A percentile compares a stretch with the other conserved stretches of the same genome.
These are phyloP conservation scores for Coniella vitis DNA, from an alignment of 2,329 filamentous ascomycete genomes.

Conservation along the genomic window DNA sequence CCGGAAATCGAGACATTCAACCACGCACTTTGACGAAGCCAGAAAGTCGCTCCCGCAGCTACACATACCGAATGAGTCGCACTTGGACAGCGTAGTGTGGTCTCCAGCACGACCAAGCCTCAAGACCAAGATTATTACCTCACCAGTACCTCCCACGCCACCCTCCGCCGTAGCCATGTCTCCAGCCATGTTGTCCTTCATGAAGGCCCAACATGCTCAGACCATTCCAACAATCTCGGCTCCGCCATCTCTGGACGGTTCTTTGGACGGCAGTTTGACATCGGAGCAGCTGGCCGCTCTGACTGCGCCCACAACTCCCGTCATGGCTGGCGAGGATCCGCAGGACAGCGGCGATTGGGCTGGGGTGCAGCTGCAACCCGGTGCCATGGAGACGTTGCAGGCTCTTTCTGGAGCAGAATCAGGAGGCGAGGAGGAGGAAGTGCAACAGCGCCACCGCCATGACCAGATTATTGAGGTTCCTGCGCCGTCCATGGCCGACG, in stretches of 20 bases:
- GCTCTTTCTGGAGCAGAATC: slow-evolving; percentile 56
- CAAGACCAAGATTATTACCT: slow-evolving; percentile 47
- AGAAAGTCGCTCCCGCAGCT: slow-evolving; percentile 39
- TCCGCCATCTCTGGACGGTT: slow-evolving; percentile 85
- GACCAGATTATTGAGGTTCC: slow-evolving; percentile 48
- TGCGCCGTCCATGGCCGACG: slow-evolving; percentile 39
- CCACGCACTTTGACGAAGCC: slow-evolving; percentile 27
- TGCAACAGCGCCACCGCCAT: slow-evolving; percentile 32
- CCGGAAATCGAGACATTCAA: slow-evolving; percentile 24
- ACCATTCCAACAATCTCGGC: slow-evolving; percentile 69
- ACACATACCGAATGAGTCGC: slow-evolving; percentile 37
- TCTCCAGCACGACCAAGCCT: slow-evolving; percentile 17
- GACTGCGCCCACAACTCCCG: slow-evolving; percentile 79
- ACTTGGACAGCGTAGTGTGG: slow-evolving; percentile 3
- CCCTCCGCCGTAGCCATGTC: slow-evolving; percentile 68
- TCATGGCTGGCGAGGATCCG: slow-evolving; percentile 52
- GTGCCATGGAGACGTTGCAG: slow-evolving; percentile 73
- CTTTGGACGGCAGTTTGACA: slow-evolving; percentile 79
- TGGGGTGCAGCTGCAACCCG: slow-evolving; percentile 69
- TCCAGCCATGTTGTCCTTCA: slow-evolving; percentile 64
- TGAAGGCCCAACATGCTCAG: slow-evolving; percentile 55
- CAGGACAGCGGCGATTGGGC: slow-evolving; percentile 59
- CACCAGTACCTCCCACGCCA: slow-evolving; percentile 57
- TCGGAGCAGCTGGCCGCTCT: slow-evolving; percentile 81
- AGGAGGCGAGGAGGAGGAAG: slow-evolving; percentile 52